Percentiles rank a stretch among this genome's conserved stretches.
Conservation (phyloP, 768 basidiomycete species). For the Rhodotorula taiwanensis region DNA sequence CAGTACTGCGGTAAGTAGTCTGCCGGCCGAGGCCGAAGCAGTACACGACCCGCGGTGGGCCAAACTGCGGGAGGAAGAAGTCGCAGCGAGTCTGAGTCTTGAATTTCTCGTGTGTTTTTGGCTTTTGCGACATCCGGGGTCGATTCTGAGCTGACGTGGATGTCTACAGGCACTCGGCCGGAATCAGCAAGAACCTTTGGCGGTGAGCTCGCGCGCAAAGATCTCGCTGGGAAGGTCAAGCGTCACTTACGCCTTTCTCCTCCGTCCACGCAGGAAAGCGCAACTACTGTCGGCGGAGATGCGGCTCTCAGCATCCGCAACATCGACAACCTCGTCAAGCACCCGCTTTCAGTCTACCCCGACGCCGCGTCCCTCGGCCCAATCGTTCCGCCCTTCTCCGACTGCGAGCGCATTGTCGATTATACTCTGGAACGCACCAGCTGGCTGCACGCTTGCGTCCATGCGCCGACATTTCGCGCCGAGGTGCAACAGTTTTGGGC, state of each 20-base stretch:
- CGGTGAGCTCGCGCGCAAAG: too few species aligned
- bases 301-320: too few species aligned
- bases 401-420: neutral
- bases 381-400: neutral
- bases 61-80: conserved; percentile 12
- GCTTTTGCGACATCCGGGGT: neutral
- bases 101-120: conserved; percentile 7
- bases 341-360: neutral
- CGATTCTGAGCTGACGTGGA: neutral
- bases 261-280: neutral
- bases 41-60: neutral
- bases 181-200: neutral
- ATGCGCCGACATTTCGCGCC: conserved; percentile 6
- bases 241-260: neutral
- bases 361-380: conserved; percentile 1
- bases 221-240: neutral
- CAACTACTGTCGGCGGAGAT: too few species aligned
- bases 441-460: conserved; percentile 11
- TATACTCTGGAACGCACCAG: conserved; percentile 1
- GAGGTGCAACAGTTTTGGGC: conserved; percentile 11
- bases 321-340: neutral
- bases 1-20: too few species aligned
- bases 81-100: conserved; percentile 4
- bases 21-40: too few species aligned
- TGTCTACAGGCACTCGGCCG: conserved; percentile 6